Base-by-base conservation (phyloP, 2,329 filamentous ascomycete genomes). In the Cercospora beticola region DNA sequence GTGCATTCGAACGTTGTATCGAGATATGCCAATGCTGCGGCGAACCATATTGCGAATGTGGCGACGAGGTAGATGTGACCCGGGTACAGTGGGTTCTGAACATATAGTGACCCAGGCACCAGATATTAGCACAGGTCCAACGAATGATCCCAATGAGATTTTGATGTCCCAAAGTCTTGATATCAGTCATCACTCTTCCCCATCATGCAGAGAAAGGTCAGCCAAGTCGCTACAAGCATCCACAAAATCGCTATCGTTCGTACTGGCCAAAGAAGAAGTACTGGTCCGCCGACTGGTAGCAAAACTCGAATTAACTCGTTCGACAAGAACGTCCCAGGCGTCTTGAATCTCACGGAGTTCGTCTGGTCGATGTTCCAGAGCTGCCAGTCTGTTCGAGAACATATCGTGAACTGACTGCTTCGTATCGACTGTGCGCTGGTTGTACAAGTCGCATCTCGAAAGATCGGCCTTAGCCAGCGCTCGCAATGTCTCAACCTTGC, bases 1-100 rank as follows among this genome's bases (percentile, higher is more conserved):
- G 56, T 59, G 56, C 56, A 59, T 21, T 59, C 56, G 9, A 59
- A 59, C 23, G 56, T 59, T 12, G 56, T 59, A 30, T 28, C 56
- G 28, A 59, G 36, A 8, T 59, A 59, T 59, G 56, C 56, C 3
- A 59, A 1, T 21, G 56, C 31, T 4, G 56, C 56, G n/a, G 56
- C 56, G 9, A 36, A 59, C 23, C 56, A 59, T 59, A 59, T 59
- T 36, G 56, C 31, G 16, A 59, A 59, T 59, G 56, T 59, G 30
- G 56, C 56, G 56, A 36, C 30, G 9, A 59, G 56, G 30, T 59
- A 31, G 56, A 28, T 16, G 23, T 3, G 9, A 5, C 3, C 36
- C 7, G 36, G 36, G 0, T 4, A 3, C 16, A n/a, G 36, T 43
- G 36, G 16, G 6, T n/a, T n/a, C 3, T 1, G 9, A 1, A 16